Base-by-base conservation (phyloP, 345 rosid species). In the Eucalyptus decipiens region DNA sequence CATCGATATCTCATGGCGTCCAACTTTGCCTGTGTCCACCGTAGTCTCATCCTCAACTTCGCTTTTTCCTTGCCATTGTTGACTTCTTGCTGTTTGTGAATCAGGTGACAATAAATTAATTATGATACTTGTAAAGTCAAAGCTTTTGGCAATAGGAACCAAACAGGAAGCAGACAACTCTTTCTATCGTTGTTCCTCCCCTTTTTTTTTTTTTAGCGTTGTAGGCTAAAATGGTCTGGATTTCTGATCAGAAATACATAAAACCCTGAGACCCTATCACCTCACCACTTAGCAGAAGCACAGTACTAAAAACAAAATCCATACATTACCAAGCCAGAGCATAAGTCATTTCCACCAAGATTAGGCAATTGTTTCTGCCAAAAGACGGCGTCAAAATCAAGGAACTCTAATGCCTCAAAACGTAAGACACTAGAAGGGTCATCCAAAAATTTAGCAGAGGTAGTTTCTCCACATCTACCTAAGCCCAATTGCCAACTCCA, bases 11-110 rank as follows among this genome's bases (percentile, higher is more conserved):
- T 91, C 43, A 93, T 85, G 28, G 97, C 97, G 52, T 96, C 97
- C 87, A 93, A 90, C 89, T 92, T 95, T 12, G 97, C 96, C 91
- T 96, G 97, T 12, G 96, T 94, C 90, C 99, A 96, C 24, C 92
- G 93, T n/a, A 96, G 95, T 90, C 95, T 94, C 97, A 96, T 96
- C 90, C 93, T 91, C 28, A 94, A 94, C 92, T 95, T 97, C 87
- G 98, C 96, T 89, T 72, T 96, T 87, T 93, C 96, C 90, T 91
- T 97, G 86, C 89, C 88, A 43, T 88, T 90, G 45, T 69, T 91
- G 43, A 90, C 89, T 88, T 90, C 90, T 34, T 93, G 95, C 98
- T 96, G 92, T 95, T 95, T 93, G 91, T 6, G 8, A 76, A 69
- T 58, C 76, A 72, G n/a, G 48, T 16, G 28, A 85, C 43, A 50